Conservation (phyloP, 768 basidiomycete genomes). For the Lanmaoa pseudosensibilis region DNA sequence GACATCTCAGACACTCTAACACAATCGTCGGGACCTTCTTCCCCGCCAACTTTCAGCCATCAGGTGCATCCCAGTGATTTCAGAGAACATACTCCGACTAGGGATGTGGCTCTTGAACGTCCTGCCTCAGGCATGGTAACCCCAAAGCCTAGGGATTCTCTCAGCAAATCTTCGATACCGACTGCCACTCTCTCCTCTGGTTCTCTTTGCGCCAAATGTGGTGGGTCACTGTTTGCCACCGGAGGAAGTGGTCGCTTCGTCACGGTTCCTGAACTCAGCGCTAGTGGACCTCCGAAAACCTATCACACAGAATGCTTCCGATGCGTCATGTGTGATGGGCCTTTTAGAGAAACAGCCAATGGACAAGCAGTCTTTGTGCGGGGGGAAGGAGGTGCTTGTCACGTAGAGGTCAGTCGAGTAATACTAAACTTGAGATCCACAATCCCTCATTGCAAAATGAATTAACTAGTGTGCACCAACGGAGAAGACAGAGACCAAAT, state of each 20-base stretch:
- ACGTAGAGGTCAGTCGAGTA: conserved; percentile 48
- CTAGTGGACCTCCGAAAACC: conserved; percentile 46
- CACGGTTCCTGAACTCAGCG: conserved; percentile 57
- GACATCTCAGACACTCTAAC: conserved; percentile 62
- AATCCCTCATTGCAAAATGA: conserved; percentile 6
- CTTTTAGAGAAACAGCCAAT: conserved; percentile 59
- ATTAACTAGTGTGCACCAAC: conserved; percentile 43
- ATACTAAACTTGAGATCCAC: neutral
- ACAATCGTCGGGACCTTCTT: conserved; percentile 53
- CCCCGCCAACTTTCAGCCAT: conserved; percentile 45
- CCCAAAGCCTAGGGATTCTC: conserved; percentile 28
- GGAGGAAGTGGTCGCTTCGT: conserved; percentile 65
- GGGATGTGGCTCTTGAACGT: conserved; percentile 8
- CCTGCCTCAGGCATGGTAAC: conserved; percentile 27
- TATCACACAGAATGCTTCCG: conserved; percentile 80
- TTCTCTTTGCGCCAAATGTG: conserved; percentile 61
- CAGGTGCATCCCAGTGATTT: conserved; percentile 16
- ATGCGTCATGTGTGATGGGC: conserved; percentile 62
- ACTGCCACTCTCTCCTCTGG: conserved; percentile 38
- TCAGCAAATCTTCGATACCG: conserved; percentile 28
- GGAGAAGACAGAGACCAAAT: conserved; percentile 29
- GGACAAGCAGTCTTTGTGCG: conserved; percentile 75
- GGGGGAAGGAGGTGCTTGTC: conserved; percentile 63
- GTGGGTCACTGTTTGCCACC: conserved; percentile 53
- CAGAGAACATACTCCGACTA: conserved; percentile 7